These are phyloP conservation scores for Exophiala phaeomuriformis DNA, from an alignment of 2,329 filamentous ascomycete species.

Conservation along the genomic window DNA sequence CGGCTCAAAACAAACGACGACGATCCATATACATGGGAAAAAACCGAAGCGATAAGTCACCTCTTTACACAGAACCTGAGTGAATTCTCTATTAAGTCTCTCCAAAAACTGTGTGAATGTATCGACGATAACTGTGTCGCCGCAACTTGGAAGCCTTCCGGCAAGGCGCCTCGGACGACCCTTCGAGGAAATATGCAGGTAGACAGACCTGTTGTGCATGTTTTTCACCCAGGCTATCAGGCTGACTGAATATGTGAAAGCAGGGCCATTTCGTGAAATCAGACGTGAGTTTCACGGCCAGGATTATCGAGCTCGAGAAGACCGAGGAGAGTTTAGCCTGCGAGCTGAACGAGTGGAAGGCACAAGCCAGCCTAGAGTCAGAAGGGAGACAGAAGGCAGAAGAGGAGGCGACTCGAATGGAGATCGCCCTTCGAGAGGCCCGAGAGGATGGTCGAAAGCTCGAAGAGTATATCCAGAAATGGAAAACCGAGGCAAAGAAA, in stretches of 20 bases:
- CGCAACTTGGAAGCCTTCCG: conserved; percentile 8
- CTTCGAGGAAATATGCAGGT: conserved; percentile 5
- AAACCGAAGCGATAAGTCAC: conserved; percentile 10
- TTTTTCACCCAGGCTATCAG: conserved; percentile 9
- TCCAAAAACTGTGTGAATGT: conserved; percentile 8
- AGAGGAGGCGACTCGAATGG: conserved; percentile 11
- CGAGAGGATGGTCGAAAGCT: conserved; percentile 10
- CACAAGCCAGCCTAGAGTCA: conserved; percentile 10
- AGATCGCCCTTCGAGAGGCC: conserved; percentile 7
- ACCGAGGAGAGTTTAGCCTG: conserved; percentile 9
- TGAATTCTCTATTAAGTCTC: conserved; percentile 11
- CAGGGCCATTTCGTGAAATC: conserved; percentile 10
- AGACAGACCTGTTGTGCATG: conserved; percentile 6
- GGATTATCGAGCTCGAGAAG: conserved; percentile 12
- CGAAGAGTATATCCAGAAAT: conserved; percentile 11
- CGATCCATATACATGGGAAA: conserved; percentile 8
- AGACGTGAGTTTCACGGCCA: conserved; percentile 13
- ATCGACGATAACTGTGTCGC: conserved; percentile 8
- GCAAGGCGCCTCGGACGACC: conserved; percentile 5
- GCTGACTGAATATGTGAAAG: conserved; percentile 11
- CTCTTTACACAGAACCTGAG: conserved; percentile 10
- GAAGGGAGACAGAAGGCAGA: conserved; percentile 10
- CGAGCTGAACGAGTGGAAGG: conserved; percentile 10
- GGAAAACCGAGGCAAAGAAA: conserved; percentile 9
- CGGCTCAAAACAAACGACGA: conserved; percentile 11